Evolutionary conservation across 2,329 filamentous ascomycete genomes (phyloP).

Genomic region (Trichoderma atroviride): DNA sequence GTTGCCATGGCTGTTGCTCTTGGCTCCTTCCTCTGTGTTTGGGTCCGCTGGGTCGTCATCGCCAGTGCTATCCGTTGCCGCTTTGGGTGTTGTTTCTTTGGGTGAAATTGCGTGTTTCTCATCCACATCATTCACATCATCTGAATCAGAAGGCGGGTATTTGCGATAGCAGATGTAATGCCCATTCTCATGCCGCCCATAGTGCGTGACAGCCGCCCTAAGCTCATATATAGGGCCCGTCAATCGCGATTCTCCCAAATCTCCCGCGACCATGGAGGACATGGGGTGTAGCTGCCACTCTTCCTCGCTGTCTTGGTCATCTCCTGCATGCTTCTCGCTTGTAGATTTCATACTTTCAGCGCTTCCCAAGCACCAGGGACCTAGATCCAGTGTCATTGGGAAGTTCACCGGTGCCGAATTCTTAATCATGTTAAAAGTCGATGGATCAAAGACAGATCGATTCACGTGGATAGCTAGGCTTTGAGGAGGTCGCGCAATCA

Average conservation of each 20-base stretch:
- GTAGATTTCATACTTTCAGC: conserved; percentile 30
- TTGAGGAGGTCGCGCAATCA: conserved; percentile 79
- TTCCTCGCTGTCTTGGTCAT: conserved; percentile 49
- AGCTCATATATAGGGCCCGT: conserved; percentile 71
- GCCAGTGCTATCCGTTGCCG: conserved; percentile 1
- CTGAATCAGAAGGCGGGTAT: conserved; percentile 50
- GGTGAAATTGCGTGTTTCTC: background rate
- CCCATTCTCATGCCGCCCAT: conserved; percentile 88
- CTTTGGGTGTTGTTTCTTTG: background rate
- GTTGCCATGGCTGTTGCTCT: background rate
- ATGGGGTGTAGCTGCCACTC: conserved; percentile 71
- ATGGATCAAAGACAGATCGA: conserved; percentile 85
- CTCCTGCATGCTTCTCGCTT: conserved; percentile 14
- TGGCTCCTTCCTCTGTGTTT: background rate
- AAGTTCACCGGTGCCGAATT: conserved; percentile 81
- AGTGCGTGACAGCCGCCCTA: conserved; percentile 83
- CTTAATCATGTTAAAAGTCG: conserved; percentile 77
- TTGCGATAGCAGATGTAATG: conserved; percentile 93
- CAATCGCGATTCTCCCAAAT: conserved; percentile 52
- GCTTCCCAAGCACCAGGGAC: conserved; percentile 81
- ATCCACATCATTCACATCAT: background rate
- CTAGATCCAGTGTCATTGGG: conserved; percentile 72
- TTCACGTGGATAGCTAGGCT: conserved; percentile 88
- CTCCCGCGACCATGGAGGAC: conserved; percentile 71
- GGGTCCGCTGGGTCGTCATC: conserved; percentile 14